Percentiles rank a stretch among this genome's conserved stretches.
Evolutionary conservation across 2,329 filamentous ascomycete species (phyloP).

Genomic region (Trichoderma semiorbis): DNA sequence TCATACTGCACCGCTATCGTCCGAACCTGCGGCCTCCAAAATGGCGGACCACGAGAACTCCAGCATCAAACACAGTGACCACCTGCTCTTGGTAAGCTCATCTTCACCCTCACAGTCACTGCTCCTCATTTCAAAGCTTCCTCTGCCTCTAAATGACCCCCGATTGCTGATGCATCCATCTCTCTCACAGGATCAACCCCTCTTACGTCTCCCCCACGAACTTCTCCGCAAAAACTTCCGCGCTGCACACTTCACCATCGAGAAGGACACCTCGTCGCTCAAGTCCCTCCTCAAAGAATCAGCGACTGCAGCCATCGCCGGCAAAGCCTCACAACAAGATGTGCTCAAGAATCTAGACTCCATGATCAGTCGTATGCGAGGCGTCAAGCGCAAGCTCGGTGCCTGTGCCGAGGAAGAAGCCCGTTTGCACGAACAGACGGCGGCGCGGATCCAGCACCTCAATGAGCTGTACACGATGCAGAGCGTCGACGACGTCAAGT

Average conservation of each 20-base stretch:
- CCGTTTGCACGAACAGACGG: conserved; percentile 69
- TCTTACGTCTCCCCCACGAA: conserved; percentile 88
- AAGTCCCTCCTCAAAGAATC: conserved; percentile 60
- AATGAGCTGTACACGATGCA: conserved; percentile 76
- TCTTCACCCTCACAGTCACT: neutral
- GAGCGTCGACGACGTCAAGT: conserved; percentile 84
- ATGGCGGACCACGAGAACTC: conserved; percentile 62
- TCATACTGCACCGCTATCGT: neutral
- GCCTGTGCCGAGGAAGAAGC: conserved; percentile 75
- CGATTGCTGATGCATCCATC: neutral
- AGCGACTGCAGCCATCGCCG: conserved; percentile 64
- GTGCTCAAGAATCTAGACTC: conserved; percentile 77
- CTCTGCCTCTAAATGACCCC: neutral
- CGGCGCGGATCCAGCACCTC: conserved; percentile 75
- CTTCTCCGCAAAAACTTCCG: conserved; percentile 94
- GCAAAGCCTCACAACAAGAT: conserved; percentile 60
- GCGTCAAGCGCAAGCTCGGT: conserved; percentile 82
- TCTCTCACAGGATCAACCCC: conserved; percentile 73
- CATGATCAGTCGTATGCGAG: conserved; percentile 82
- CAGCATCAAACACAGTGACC: conserved; percentile 70
- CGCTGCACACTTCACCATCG: conserved; percentile 71
- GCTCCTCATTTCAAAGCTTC: neutral
- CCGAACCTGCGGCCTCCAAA: neutral
- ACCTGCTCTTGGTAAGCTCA: conserved; percentile 63
- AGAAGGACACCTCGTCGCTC: conserved; percentile 64